phyloP scores from a whole-genome alignment of 352 stramenopile genomes.

The Blastocystis sp. region DNA sequence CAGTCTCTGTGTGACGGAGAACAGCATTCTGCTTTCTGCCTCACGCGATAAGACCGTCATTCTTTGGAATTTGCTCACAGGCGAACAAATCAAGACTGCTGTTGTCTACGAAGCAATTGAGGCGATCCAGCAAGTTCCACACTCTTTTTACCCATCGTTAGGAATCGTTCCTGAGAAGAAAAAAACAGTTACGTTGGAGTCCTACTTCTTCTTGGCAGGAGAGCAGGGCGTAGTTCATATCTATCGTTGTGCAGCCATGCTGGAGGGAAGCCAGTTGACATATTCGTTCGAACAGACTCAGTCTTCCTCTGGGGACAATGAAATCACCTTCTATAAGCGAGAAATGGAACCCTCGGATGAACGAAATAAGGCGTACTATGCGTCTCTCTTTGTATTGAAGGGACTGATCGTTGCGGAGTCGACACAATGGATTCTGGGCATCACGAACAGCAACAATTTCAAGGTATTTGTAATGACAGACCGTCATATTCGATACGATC shows the following conservation, averaged over 20 bases:
- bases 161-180: conserved; percentile 62
- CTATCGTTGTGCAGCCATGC: background rate
- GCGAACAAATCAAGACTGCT: conserved; percentile 74
- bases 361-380: conserved; percentile 29
- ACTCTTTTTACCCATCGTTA: conserved; percentile 69
- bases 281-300: conserved; percentile 66
- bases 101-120: conserved; percentile 77
- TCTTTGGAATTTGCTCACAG: conserved; percentile 75
- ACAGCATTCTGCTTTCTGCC: conserved; percentile 75
- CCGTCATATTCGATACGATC: conserved; percentile 28
- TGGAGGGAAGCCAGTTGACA: background rate
- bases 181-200: conserved; percentile 67
- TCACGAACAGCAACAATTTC: conserved; percentile 60
- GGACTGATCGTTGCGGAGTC: background rate
- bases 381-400: conserved; percentile 22
- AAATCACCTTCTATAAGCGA: conserved; percentile 71
- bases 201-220: conserved; percentile 75
- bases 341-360: conserved; percentile 70
- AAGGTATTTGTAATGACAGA: conserved; percentile 17
- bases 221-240: conserved; percentile 72
- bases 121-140: conserved; percentile 72
- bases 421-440: background rate
- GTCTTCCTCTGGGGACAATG: conserved; percentile 75
- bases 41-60: conserved; percentile 80
- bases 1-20: conserved; percentile 66